Conservation (phyloP, 2,329 filamentous ascomycete species). For the Arthrobotrys musiformis region DNA sequence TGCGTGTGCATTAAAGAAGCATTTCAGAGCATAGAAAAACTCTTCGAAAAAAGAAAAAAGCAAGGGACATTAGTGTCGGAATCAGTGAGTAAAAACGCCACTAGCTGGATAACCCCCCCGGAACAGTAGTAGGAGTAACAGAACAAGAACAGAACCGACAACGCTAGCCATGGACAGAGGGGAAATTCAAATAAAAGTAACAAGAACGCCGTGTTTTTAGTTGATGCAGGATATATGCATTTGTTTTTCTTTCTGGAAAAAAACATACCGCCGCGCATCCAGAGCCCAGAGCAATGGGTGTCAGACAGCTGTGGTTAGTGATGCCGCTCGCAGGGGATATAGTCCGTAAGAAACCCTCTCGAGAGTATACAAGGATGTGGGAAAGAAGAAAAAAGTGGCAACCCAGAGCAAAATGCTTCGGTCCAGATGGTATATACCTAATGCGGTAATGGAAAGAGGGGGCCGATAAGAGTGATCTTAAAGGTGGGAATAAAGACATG, state of each 20-base stretch:
- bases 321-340: neutral
- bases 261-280: neutral
- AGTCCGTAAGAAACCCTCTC: neutral
- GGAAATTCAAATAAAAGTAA: neutral
- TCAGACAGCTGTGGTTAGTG: neutral
- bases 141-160: slow-evolving; percentile 8
- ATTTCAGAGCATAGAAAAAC: slow-evolving; percentile 1
- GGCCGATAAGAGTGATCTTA: neutral
- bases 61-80: neutral
- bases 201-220: slow-evolving; percentile 41
- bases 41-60: neutral
- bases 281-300: neutral
- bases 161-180: neutral
- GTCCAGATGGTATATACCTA: neutral
- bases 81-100: slow-evolving; percentile 12
- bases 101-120: neutral
- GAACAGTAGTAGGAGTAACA: neutral
- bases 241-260: slow-evolving; percentile 24
- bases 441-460: neutral
- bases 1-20: slow-evolving; percentile 8
- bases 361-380: neutral
- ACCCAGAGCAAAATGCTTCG: slow-evolving; percentile 17
- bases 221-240: slow-evolving; percentile 42
- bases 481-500: neutral
- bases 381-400: neutral